A percentile compares a stretch with the other conserved stretches of the same genome.
Evolutionary conservation across 805 yeast species (phyloP).

Genomic region (Candida anglica): DNA sequence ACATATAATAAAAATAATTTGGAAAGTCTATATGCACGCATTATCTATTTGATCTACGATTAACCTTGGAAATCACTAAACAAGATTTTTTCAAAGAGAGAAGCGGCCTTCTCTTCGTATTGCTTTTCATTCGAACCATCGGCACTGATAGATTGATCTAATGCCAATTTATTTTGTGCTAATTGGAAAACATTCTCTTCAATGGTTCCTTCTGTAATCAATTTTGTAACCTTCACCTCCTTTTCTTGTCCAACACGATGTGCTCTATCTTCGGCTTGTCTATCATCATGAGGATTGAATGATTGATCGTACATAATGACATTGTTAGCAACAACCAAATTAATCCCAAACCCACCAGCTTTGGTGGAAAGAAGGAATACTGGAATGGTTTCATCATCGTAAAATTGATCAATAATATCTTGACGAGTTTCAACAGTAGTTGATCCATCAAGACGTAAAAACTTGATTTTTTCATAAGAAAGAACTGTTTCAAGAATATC

Average conservation of each 20-base stretch:
- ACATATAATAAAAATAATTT: too few species aligned
- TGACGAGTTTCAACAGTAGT: constrained; percentile 94
- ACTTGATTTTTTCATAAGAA: constrained; percentile 59
- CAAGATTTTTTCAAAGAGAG: constrained; percentile 47
- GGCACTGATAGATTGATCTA: constrained; percentile 63
- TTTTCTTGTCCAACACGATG: constrained; percentile 94
- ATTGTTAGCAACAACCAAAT: constrained; percentile 89
- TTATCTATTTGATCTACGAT: too few species aligned
- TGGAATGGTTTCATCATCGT: constrained; percentile 77
- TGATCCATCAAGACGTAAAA: constrained; percentile 86
- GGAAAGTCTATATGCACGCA: too few species aligned
- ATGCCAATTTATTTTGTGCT: constrained; percentile 86
- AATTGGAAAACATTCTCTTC: constrained; percentile 85
- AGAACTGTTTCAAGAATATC: constrained; percentile 82
- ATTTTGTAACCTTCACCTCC: constrained; percentile 73
- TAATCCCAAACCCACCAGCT: constrained; percentile 99
- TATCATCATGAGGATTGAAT: constrained; percentile 97
- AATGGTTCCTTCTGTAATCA: constrained; percentile 70
- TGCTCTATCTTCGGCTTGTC: constrained; percentile 98
- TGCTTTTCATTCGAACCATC: constrained; percentile 34
- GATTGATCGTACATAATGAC: constrained; percentile 91
- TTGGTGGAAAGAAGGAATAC: constrained; percentile 87
- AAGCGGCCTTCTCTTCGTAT: constrained; percentile 51
- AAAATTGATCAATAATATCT: constrained; percentile 82
- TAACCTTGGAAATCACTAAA: too few species aligned